A percentile compares a stretch with the other conserved stretches of the same genome.
Evolutionary conservation across 2,329 filamentous ascomycete species (phyloP).

Genomic region (Epichloe elymi): DNA sequence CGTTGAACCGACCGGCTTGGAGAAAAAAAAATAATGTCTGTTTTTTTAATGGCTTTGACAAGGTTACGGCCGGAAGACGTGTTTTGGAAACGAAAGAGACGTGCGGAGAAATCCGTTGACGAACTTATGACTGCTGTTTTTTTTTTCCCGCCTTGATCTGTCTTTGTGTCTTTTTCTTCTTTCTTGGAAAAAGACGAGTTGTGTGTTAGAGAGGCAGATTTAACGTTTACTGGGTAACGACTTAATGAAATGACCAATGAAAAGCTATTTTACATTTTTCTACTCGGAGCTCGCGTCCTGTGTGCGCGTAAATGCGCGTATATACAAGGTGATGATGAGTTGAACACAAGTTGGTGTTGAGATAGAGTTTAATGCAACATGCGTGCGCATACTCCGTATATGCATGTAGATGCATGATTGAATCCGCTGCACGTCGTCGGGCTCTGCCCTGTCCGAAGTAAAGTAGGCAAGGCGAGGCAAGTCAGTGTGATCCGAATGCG

Average conservation of each 20-base stretch:
- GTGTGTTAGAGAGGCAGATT: constrained; percentile 19
- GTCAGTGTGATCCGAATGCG: too few species aligned
- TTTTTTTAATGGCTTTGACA: constrained; percentile 13
- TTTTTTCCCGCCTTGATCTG: constrained; percentile 8
- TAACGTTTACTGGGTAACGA: constrained; percentile 25
- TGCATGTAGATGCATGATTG: background rate
- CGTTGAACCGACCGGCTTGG: constrained; percentile 33
- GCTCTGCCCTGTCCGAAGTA: background rate
- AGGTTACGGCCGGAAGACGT: constrained; percentile 9
- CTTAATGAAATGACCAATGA: constrained; percentile 26
- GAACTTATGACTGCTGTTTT: constrained; percentile 21
- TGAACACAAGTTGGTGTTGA: background rate
- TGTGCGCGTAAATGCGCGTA: too few species aligned
- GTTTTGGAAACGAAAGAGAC: constrained; percentile 14
- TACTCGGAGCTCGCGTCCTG: too few species aligned
- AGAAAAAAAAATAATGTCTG: constrained; percentile 21
- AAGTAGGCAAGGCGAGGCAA: too few species aligned
- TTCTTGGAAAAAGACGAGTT: constrained; percentile 15
- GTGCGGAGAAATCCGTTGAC: constrained; percentile 18
- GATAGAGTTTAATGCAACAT: background rate
- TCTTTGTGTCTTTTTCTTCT: constrained; percentile 4
- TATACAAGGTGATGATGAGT: background rate
- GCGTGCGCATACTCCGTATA: background rate
- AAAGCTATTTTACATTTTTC: constrained; percentile 18
- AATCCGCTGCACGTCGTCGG: background rate